Evolutionary conservation across 805 yeast genomes (phyloP).

Genomic region (Wickerhamomyces silvicola): DNA sequence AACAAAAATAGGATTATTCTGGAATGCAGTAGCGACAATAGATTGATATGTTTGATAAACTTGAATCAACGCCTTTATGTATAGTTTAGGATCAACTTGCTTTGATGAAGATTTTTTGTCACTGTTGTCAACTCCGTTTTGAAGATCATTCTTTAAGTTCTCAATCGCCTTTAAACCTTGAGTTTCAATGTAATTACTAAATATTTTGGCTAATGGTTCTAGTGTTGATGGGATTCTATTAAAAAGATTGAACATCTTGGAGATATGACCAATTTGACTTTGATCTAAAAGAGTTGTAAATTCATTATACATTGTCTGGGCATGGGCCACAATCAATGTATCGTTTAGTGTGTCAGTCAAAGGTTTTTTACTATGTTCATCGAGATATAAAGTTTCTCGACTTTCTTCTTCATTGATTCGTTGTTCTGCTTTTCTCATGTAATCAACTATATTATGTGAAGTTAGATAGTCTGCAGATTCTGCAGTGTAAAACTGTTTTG

Average conservation of each 20-base stretch:
- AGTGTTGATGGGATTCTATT: slow-evolving; percentile 75
- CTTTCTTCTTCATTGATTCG: slow-evolving; percentile 80
- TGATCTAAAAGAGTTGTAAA: slow-evolving; percentile 70
- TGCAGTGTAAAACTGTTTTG: slow-evolving; percentile 56
- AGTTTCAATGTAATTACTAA: slow-evolving; percentile 64
- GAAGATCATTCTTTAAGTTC: slow-evolving; percentile 37
- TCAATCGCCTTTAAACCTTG: slow-evolving; percentile 59
- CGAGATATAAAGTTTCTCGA: slow-evolving; percentile 72
- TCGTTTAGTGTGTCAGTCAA: slow-evolving; percentile 70
- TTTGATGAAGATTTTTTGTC: slow-evolving; percentile 25
- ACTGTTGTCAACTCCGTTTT: slow-evolving; percentile 12
- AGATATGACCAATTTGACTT: slow-evolving; percentile 63
- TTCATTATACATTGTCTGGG: slow-evolving; percentile 68
- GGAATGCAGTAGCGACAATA: slow-evolving; percentile 62
- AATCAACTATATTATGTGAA: slow-evolving; percentile 80
- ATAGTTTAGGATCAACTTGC: slow-evolving; percentile 64
- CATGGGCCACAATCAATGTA: slow-evolving; percentile 73
- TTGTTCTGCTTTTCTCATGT: slow-evolving; percentile 78
- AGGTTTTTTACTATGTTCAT: slow-evolving; percentile 75
- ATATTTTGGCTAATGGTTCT: slow-evolving; percentile 66
- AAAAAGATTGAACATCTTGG: slow-evolving; percentile 69
- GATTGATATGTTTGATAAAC: slow-evolving; percentile 63
- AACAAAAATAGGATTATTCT: slow-evolving; percentile 68
- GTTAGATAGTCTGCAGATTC: slow-evolving; percentile 65
- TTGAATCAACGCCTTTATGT: slow-evolving; percentile 68